Base-by-base conservation (phyloP, 257 asterid genomes). In the Forsythia suspensa region DNA sequence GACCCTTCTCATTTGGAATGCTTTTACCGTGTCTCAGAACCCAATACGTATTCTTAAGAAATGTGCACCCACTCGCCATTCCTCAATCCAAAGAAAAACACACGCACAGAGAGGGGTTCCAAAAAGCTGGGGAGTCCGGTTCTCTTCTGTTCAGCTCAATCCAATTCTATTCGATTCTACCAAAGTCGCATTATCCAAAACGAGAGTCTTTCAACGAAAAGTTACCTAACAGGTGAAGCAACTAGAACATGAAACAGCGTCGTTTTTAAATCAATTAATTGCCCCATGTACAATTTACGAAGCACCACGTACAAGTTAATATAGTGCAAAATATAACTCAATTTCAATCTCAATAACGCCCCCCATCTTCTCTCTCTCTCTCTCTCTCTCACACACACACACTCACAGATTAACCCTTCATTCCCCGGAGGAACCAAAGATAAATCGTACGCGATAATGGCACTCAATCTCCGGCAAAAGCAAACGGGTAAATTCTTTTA, bases 11-110 rank as follows among this genome's bases (percentile, higher is more conserved):
- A 72, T 95, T 95, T 2, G 99, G 99, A 83, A 95, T 90, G 91
- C 99, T 93, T 87, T 87, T 95, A 61, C 99, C 98, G 73, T 95
- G 97, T 79, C 98, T 92, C 51, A 93, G 86, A 77, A 92, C 85
- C 99, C 97, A 95, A 76, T 92, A 92, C 39, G 81, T 87, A 81
- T 95, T 95, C 84, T 80, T 87, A 71, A 91, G 29, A 69, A 85
- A 86, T 48, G 74, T 69, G 37, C 38, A 61, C 72, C 83, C 79
- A 68, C 79, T 75, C 51, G 67, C 88, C 82, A 80, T 82, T n/a
- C 70, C 39, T 21, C 6, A 61, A 21, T 15, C 73, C 81, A 52
- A 8, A 5, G 67, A 21, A 37, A 59, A 72, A 44, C 15, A 44
- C 15, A 44, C 15, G 3, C 0, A n/a, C 4, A 55, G 8, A n/a